A percentile compares a stretch with the other conserved stretches of the same genome.
phyloP scores from a whole-genome alignment of 2,329 filamentous ascomycete genomes.

The Malbranchea zuffiana region DNA sequence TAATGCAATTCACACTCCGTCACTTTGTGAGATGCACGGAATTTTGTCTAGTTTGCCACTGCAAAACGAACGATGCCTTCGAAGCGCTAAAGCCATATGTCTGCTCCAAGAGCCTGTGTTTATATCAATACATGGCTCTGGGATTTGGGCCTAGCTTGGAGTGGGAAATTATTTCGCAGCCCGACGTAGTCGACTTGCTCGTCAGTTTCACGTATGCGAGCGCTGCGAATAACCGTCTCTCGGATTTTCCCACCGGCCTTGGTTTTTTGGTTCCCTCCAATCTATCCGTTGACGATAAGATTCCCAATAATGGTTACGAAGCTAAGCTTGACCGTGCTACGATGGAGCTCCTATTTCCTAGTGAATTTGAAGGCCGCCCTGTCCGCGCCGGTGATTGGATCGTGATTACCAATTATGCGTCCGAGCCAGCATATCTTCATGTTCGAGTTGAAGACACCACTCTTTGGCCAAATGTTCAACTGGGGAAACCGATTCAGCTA shows the following conservation, averaged over 20 bases:
- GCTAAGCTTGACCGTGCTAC: slow-evolving; percentile 26
- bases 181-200: slow-evolving; percentile 73
- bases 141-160: slow-evolving; percentile 78
- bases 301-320: too few species aligned
- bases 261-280: slow-evolving; percentile 29
- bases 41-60: slow-evolving; percentile 78
- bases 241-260: slow-evolving; percentile 48
- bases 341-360: slow-evolving; percentile 35
- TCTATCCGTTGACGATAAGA: not conserved
- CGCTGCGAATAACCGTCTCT: slow-evolving; percentile 33
- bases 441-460: slow-evolving; percentile 41
- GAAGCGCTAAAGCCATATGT: slow-evolving; percentile 51
- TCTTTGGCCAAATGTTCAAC: slow-evolving; percentile 35
- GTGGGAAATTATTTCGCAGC: slow-evolving; percentile 68
- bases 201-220: slow-evolving; percentile 68
- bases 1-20: slow-evolving; percentile 65
- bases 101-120: slow-evolving; percentile 61
- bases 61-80: slow-evolving; percentile 52
- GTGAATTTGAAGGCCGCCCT: slow-evolving; percentile 18
- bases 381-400: slow-evolving; percentile 46
- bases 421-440: slow-evolving; percentile 28
- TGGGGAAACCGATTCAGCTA: slow-evolving; percentile 21
- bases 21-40: slow-evolving; percentile 72
- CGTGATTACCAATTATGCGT: slow-evolving; percentile 21
- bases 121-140: slow-evolving; percentile 81